Conservation (phyloP, 2,329 filamentous ascomycete species). For the Trichoderma breve region DNA sequence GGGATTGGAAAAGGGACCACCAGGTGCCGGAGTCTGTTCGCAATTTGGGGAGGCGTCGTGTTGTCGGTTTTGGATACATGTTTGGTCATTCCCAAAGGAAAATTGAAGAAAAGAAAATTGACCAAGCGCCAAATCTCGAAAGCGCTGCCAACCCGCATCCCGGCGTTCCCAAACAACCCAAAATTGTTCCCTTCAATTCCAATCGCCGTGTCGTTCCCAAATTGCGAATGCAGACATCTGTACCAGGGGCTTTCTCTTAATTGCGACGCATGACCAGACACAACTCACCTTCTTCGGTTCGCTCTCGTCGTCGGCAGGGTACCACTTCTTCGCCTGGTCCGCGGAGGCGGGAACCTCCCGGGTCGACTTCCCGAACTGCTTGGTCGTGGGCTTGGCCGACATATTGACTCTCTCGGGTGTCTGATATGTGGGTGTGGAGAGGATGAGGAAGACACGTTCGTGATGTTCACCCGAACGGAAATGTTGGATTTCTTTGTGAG, state of each 20-base stretch:
- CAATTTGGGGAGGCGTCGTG: constrained; percentile 3
- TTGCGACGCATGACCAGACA: constrained; percentile 26
- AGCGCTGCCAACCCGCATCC: not conserved
- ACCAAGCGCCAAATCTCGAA: constrained; percentile 2
- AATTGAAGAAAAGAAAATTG: not conserved
- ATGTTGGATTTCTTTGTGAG: constrained; percentile 44
- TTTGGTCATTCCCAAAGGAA: not conserved
- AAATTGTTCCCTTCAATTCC: not conserved
- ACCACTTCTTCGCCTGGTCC: constrained; percentile 99
- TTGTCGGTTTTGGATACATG: constrained; percentile 6
- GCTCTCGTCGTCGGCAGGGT: constrained; percentile 89
- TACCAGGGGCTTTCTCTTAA: not conserved
- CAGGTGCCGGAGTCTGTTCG: constrained; percentile 5
- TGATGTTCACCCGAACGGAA: constrained; percentile 37
- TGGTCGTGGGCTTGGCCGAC: constrained; percentile 75
- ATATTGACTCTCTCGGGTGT: constrained; percentile 53
- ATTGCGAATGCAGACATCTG: constrained; percentile 12
- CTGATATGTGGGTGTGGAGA: constrained; percentile 39
- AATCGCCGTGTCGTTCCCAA: constrained; percentile 12
- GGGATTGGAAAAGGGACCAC: not conserved
- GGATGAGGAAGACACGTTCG: constrained; percentile 37
- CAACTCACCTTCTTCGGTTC: constrained; percentile 93
- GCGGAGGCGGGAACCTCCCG: constrained; percentile 81
- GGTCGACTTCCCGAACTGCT: constrained; percentile 98
- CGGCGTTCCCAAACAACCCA: constrained; percentile 2